These are phyloP conservation scores for Pichia cabralensis DNA, from an alignment of 805 yeast genomes.

Conservation along the genomic window DNA sequence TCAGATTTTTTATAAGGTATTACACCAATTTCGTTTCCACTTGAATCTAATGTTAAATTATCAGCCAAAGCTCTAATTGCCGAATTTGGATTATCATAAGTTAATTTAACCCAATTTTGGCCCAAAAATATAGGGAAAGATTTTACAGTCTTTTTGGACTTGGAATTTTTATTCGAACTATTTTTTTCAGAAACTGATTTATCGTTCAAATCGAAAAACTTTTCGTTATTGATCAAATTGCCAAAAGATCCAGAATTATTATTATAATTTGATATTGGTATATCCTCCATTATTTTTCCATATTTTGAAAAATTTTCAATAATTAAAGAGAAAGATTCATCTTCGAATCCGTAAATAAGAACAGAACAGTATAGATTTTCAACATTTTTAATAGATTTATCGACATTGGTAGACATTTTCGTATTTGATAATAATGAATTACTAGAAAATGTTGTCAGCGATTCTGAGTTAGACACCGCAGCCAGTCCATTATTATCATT, in stretches of 20 bases:
- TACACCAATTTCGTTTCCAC: slow-evolving; percentile 42
- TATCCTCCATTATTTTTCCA: slow-evolving; percentile 11
- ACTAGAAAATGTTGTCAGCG: neutral
- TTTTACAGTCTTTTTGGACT: neutral
- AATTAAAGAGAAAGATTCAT: slow-evolving; percentile 54
- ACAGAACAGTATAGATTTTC: slow-evolving; percentile 48
- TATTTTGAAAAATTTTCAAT: slow-evolving; percentile 29
- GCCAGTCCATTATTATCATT: neutral
- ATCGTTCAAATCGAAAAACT: neutral
- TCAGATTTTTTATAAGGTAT: slow-evolving; percentile 49
- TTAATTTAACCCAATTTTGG: slow-evolving; percentile 82
- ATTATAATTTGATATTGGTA: slow-evolving; percentile 1
- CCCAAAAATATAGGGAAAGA: slow-evolving; percentile 69
- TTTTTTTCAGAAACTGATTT: neutral
- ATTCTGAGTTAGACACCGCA: too few species aligned
- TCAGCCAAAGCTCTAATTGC: slow-evolving; percentile 79
- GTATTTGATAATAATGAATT: neutral
- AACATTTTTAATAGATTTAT: neutral
- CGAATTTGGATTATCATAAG: slow-evolving; percentile 64
- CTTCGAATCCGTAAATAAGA: slow-evolving; percentile 83
- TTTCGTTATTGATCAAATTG: slow-evolving; percentile 1
- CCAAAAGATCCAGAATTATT: slow-evolving; percentile 4
- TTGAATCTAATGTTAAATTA: slow-evolving; percentile 60
- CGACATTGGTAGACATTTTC: neutral
- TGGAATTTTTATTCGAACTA: neutral